Conservation (phyloP, 2,329 filamentous ascomycete genomes). For the Fusarium begoniae region DNA sequence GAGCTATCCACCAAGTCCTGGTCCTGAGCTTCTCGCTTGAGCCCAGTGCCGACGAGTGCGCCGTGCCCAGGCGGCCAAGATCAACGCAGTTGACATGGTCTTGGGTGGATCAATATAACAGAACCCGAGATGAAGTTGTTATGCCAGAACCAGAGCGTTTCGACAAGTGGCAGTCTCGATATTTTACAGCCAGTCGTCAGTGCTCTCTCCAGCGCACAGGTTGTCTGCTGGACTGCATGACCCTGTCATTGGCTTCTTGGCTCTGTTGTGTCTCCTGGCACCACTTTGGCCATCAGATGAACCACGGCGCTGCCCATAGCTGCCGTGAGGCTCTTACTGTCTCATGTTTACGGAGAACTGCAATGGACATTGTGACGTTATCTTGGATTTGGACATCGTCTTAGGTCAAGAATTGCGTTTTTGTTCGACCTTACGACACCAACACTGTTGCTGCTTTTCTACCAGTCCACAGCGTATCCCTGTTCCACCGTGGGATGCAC, state of each 20-base stretch:
- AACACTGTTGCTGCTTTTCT: background rate
- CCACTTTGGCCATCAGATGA: background rate
- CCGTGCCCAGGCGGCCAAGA: constrained; percentile 35
- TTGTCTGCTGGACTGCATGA: background rate
- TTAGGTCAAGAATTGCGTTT: constrained; percentile 12
- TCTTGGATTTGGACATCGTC: background rate
- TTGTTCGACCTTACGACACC: constrained; percentile 11
- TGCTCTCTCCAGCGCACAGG: constrained; percentile 6
- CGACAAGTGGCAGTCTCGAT: constrained; percentile 28
- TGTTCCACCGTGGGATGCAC: constrained; percentile 14
- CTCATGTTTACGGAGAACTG: background rate
- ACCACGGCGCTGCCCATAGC: constrained; percentile 1
- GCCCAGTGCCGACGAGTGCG: constrained; percentile 38
- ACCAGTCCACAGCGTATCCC: background rate
- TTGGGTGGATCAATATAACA: constrained; percentile 38
- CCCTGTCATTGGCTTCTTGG: constrained; percentile 14
- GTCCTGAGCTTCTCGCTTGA: constrained; percentile 37
- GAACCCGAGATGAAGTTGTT: constrained; percentile 35
- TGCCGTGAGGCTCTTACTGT: constrained; percentile 29
- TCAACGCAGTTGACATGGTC: constrained; percentile 33
- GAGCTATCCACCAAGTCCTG: constrained; percentile 35
- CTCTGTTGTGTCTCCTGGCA: background rate
- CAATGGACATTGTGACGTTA: constrained; percentile 1
- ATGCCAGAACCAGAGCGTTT: constrained; percentile 33
- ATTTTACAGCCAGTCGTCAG: constrained; percentile 3